Conservation (phyloP, 257 asterid species). For the Plantago elongata region DNA sequence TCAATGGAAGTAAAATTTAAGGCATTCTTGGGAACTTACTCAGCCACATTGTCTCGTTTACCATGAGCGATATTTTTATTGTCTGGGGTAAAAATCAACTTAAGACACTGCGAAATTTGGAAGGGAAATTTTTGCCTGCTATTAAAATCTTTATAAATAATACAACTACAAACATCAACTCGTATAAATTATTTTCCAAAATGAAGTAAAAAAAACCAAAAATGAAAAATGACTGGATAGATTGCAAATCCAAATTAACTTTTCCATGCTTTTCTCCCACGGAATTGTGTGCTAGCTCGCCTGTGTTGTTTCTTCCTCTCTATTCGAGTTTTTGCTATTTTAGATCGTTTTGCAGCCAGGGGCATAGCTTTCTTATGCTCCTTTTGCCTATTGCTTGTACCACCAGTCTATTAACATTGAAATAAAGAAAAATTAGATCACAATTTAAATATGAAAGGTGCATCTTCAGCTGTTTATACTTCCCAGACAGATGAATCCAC, state of each 20-base stretch:
- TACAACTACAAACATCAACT: no score
- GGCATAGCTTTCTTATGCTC: constrained; percentile 81
- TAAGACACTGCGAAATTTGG: no score
- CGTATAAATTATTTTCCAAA: neutral
- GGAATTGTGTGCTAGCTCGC: constrained; percentile 61
- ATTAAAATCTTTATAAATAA: no score
- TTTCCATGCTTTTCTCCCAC: constrained; percentile 97
- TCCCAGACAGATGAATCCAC: no score
- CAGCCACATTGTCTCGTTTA: no score
- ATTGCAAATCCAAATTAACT: constrained; percentile 21
- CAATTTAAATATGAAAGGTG: neutral
- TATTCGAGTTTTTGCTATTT: constrained; percentile 36
- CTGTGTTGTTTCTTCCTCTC: constrained; percentile 44
- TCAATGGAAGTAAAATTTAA: no score
- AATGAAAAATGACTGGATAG: neutral
- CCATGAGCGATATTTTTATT: no score
- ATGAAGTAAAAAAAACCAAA: neutral
- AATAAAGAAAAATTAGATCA: constrained; percentile 4
- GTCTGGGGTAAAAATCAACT: no score
- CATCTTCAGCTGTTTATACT: no score
- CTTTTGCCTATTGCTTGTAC: constrained; percentile 72
- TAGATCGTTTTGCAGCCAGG: constrained; percentile 57
- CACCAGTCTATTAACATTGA: constrained; percentile 57
- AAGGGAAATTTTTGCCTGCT: no score
- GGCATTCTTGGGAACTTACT: no score